phyloP scores from a whole-genome alignment of 129 eudicot species.

The Apium graveolens region DNA sequence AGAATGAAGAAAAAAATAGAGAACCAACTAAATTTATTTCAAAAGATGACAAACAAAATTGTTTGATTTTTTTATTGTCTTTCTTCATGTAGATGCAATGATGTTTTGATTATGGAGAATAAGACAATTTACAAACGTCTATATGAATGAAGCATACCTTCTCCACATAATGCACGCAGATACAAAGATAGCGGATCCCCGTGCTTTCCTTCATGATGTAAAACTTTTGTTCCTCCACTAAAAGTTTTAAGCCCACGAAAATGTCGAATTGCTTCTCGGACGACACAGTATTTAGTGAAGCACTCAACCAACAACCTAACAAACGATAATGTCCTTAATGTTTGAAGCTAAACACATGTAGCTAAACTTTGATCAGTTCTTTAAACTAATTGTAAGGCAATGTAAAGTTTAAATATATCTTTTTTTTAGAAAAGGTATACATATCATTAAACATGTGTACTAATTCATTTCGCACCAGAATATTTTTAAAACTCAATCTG shows the following conservation, averaged over 20 bases:
- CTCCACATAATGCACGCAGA: constrained; percentile 89
- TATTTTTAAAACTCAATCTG: not conserved
- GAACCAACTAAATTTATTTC: not conserved
- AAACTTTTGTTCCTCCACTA: constrained; percentile 64
- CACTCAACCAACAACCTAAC: constrained; percentile 89
- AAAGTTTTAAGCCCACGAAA: constrained; percentile 68
- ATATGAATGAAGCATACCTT: constrained; percentile 38
- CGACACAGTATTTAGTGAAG: constrained; percentile 82
- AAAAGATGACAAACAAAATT: not conserved
- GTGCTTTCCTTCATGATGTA: constrained; percentile 67
- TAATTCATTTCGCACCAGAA: not conserved
- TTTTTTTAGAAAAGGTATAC: not conserved
- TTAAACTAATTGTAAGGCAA: not conserved
- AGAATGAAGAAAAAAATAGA: not conserved
- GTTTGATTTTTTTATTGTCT: no score
- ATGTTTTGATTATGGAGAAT: not conserved
- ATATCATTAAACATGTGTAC: not conserved
- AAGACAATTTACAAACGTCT: not conserved
- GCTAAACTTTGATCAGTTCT: not conserved
- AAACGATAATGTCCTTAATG: constrained; percentile 12
- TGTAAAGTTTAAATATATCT: not conserved
- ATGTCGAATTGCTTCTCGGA: constrained; percentile 91
- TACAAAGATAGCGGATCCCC: constrained; percentile 95
- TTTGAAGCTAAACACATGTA: constrained; percentile 1
- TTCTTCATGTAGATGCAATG: not conserved